These are phyloP conservation scores for Solanum appendiculatum DNA, from an alignment of 257 asterid genomes.

Conservation along the genomic window DNA sequence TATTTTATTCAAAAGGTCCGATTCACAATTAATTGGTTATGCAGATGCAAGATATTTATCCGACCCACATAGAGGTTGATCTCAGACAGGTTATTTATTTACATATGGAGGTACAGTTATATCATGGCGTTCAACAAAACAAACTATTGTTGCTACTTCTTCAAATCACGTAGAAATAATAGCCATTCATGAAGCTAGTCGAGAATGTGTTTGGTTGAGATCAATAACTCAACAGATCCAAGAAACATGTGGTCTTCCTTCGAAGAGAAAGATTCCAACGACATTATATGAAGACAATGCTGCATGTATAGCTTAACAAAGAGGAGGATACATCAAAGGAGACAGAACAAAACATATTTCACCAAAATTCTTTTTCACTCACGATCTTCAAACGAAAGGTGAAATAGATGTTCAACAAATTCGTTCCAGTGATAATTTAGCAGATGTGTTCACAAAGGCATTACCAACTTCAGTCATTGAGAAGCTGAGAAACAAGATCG, in stretches of 20 bases:
- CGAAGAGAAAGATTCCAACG: neutral
- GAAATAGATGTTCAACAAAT: neutral
- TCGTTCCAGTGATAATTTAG: neutral
- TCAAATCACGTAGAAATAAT: neutral
- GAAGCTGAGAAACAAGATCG: neutral
- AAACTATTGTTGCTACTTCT: neutral
- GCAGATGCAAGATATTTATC: neutral
- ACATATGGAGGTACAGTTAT: neutral
- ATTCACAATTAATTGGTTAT: neutral
- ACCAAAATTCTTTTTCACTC: neutral
- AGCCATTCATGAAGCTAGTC: no score
- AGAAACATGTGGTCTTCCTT: no score
- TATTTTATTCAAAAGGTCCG: neutral
- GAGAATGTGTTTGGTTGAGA: no score
- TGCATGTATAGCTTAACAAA: neutral
- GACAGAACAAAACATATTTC: neutral
- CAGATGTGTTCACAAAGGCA: neutral
- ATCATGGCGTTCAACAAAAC: neutral
- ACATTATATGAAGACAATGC: neutral
- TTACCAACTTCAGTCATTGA: neutral
- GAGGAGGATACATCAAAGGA: neutral
- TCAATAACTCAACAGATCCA: no score
- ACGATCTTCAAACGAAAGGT: neutral
- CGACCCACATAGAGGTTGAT: neutral
- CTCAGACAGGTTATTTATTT: no score